These are phyloP conservation scores for Colletotrichum incanum DNA, from an alignment of 2,329 filamentous ascomycete species.

Conservation along the genomic window DNA sequence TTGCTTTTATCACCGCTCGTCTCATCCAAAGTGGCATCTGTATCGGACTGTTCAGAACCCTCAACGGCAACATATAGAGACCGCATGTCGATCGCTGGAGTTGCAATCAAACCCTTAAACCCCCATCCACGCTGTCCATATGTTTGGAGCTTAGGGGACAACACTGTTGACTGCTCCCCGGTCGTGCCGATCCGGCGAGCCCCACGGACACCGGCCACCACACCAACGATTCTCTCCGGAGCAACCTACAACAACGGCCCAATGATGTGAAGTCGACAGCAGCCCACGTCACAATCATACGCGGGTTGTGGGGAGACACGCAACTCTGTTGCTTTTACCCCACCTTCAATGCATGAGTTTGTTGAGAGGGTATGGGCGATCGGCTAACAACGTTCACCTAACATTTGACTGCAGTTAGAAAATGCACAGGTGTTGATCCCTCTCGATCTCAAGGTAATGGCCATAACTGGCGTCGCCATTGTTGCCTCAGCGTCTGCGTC, in stretches of 20 bases:
- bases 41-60: background rate
- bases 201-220: background rate
- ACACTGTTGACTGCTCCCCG: background rate
- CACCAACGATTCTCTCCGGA: constrained; percentile 2
- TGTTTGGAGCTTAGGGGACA: no score
- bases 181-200: constrained; percentile 3
- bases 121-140: background rate
- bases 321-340: background rate
- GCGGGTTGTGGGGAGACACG: background rate
- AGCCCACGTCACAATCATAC: background rate
- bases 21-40: constrained; percentile 5
- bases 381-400: background rate
- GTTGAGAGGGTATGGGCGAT: constrained; percentile 2
- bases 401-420: background rate
- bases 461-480: no score
- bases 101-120: background rate
- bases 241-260: background rate
- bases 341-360: background rate
- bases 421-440: background rate
- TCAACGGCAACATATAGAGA: background rate
- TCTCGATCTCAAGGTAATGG: background rate
- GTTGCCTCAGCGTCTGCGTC: no score
- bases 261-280: background rate
- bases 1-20: constrained; percentile 11
- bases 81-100: background rate